Conservation (phyloP, 176 grass and related monocot species). For the Paspalum notatum region DNA sequence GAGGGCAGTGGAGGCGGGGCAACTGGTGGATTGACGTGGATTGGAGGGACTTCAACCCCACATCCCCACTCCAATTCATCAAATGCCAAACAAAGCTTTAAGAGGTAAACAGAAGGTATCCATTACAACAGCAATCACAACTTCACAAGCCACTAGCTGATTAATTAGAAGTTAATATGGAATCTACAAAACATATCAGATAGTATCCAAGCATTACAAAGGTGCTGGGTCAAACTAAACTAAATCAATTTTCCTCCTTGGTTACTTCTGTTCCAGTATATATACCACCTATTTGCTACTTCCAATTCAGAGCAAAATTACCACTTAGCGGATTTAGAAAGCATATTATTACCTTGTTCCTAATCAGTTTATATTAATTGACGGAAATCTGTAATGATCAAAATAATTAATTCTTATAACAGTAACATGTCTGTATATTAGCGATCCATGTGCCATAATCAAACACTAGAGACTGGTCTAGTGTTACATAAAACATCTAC, state of each 20-base stretch:
- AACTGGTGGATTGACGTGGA: too few species aligned
- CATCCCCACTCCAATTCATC: too few species aligned
- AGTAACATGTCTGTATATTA: neutral
- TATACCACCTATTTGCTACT: neutral
- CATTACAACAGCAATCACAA: slow-evolving; percentile 18
- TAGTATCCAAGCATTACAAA: slow-evolving; percentile 28
- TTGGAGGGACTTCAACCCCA: too few species aligned
- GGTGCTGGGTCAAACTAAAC: slow-evolving; percentile 8
- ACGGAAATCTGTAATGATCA: neutral
- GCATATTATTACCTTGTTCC: neutral
- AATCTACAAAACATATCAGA: slow-evolving; percentile 24
- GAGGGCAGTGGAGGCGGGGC: too few species aligned
- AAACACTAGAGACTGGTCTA: neutral
- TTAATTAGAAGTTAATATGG: slow-evolving; percentile 29
- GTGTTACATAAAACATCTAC: slow-evolving; percentile 1
- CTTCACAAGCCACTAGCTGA: slow-evolving; percentile 15
- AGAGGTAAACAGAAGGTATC: neutral
- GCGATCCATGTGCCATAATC: neutral
- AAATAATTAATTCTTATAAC: slow-evolving; percentile 11
- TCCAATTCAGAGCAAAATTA: slow-evolving; percentile 26
- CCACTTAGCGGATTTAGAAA: neutral
- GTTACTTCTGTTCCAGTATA: neutral
- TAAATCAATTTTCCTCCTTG: slow-evolving; percentile 10
- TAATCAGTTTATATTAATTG: slow-evolving; percentile 18
- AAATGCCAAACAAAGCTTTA: neutral